phyloP scores from a whole-genome alignment of 2,329 filamentous ascomycete species.

The Coniochaeta ligniaria region DNA sequence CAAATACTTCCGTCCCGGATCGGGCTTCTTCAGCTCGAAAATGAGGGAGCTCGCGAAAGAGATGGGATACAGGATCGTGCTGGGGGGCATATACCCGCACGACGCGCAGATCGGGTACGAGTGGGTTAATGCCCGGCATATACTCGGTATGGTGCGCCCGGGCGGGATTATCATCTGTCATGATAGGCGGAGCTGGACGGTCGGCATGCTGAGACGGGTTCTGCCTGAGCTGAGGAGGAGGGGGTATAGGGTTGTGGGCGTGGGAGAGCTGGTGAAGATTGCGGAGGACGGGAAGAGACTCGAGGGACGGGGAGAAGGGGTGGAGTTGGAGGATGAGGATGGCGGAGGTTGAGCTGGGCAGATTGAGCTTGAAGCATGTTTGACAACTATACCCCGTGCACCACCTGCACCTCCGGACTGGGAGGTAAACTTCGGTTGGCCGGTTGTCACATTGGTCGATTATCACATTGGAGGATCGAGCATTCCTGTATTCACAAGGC shows the following conservation, averaged over 20 bases:
- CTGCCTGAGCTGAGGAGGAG: slow-evolving; percentile 62
- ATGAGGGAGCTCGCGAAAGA: slow-evolving; percentile 57
- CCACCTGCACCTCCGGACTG: not conserved
- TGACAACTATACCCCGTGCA: not conserved
- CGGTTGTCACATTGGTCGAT: too few relatives aligned
- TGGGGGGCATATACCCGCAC: slow-evolving; percentile 83
- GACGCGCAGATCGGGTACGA: slow-evolving; percentile 75
- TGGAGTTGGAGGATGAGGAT: not conserved
- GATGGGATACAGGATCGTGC: slow-evolving; percentile 64
- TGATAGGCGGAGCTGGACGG: slow-evolving; percentile 76
- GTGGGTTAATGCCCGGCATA: slow-evolving; percentile 66
- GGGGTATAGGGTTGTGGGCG: slow-evolving; percentile 65
- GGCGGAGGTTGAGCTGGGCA: not conserved
- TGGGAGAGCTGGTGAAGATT: slow-evolving; percentile 48
- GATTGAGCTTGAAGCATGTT: not conserved
- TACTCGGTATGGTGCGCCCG: slow-evolving; percentile 70
- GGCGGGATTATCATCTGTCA: slow-evolving; percentile 82
- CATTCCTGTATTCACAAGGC: too few relatives aligned
- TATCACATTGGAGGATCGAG: too few relatives aligned
- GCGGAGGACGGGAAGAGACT: slow-evolving; percentile 24
- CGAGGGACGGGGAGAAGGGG: slow-evolving; percentile 16
- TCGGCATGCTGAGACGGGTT: slow-evolving; percentile 67
- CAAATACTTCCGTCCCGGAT: slow-evolving; percentile 76
- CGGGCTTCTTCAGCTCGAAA: slow-evolving; percentile 68
- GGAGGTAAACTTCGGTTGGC: too few relatives aligned